Evolutionary conservation across 2,329 filamentous ascomycete species (phyloP).

Genomic region (Colletotrichum sp.): DNA sequence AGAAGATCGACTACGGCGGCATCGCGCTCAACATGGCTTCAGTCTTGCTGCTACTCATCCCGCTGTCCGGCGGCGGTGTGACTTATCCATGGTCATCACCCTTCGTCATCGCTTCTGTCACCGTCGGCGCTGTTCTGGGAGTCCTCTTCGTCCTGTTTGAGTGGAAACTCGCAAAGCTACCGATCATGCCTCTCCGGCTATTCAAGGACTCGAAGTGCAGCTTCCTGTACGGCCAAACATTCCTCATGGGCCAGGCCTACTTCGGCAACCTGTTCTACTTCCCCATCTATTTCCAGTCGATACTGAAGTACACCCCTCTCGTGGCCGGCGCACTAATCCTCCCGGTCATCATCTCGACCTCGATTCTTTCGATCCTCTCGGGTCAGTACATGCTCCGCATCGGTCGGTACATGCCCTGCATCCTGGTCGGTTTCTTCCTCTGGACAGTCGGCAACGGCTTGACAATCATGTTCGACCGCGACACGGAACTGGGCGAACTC

Average conservation of each 20-base stretch:
- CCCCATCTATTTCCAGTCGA: constrained; percentile 36
- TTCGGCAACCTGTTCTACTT: constrained; percentile 35
- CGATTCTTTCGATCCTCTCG: constrained; percentile 30
- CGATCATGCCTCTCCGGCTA: constrained; percentile 32
- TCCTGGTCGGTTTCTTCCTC: constrained; percentile 35
- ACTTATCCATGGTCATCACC: constrained; percentile 30
- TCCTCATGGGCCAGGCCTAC: constrained; percentile 32
- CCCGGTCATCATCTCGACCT: constrained; percentile 31
- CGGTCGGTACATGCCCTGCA: constrained; percentile 32
- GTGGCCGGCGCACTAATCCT: constrained; percentile 33
- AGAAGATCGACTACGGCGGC: constrained; percentile 32
- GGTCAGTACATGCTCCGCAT: constrained; percentile 34
- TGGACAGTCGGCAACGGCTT: constrained; percentile 41
- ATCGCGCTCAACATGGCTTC: constrained; percentile 31
- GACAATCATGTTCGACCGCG: constrained; percentile 27
- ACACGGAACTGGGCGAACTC: constrained; percentile 30
- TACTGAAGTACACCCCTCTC: constrained; percentile 29
- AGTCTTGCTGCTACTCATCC: constrained; percentile 29
- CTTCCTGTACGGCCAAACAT: constrained; percentile 25
- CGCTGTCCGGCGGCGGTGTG: constrained; percentile 31
- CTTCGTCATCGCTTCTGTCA: constrained; percentile 27
- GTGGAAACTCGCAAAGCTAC: constrained; percentile 30
- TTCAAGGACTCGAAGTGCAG: constrained; percentile 26
- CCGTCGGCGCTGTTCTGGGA: constrained; percentile 23
- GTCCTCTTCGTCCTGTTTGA: constrained; percentile 30